A percentile compares a stretch with the other conserved stretches of the same genome.
phyloP scores from a whole-genome alignment of 306 rosid species.

The Begonia peltatifolia region DNA sequence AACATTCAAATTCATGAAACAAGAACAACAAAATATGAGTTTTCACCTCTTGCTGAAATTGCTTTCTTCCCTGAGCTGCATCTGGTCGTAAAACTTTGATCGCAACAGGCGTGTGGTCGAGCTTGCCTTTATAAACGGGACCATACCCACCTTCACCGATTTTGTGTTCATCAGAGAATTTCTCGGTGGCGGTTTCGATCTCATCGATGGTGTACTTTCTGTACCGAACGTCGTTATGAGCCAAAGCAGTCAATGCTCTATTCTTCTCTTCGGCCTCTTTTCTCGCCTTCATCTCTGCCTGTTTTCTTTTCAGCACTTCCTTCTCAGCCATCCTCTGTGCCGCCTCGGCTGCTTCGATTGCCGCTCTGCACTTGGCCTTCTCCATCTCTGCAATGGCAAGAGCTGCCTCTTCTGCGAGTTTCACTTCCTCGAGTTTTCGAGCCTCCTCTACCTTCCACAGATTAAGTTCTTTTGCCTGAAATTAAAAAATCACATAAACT shows the following conservation, averaged over 20 bases:
- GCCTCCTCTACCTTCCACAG: conserved; percentile 71
- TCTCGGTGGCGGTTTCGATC: conserved; percentile 58
- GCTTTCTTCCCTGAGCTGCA: no score
- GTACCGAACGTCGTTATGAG: conserved; percentile 43
- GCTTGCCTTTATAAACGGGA: conserved; percentile 59
- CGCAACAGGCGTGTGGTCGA: no score
- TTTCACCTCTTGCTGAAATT: no score
- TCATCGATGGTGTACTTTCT: conserved; percentile 70
- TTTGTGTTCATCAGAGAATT: conserved; percentile 34
- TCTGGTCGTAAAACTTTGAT: no score
- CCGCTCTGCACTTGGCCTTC: conserved; percentile 79
- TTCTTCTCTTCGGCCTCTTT: conserved; percentile 69
- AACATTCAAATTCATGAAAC: no score
- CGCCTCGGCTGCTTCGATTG: conserved; percentile 65
- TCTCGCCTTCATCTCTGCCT: conserved; percentile 57
- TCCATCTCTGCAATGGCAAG: conserved; percentile 76
- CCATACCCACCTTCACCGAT: conserved; percentile 98
- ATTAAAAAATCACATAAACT: background rate
- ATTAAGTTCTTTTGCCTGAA: conserved; percentile 65
- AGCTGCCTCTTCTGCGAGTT: conserved; percentile 73
- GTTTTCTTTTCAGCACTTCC: conserved; percentile 60
- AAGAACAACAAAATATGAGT: no score
- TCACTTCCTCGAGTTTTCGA: conserved; percentile 41
- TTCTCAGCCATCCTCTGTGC: conserved; percentile 60
- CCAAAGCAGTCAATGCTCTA: conserved; percentile 31